Conservation (phyloP, 768 basidiomycete genomes). For the Gymnopilus dilepis region DNA sequence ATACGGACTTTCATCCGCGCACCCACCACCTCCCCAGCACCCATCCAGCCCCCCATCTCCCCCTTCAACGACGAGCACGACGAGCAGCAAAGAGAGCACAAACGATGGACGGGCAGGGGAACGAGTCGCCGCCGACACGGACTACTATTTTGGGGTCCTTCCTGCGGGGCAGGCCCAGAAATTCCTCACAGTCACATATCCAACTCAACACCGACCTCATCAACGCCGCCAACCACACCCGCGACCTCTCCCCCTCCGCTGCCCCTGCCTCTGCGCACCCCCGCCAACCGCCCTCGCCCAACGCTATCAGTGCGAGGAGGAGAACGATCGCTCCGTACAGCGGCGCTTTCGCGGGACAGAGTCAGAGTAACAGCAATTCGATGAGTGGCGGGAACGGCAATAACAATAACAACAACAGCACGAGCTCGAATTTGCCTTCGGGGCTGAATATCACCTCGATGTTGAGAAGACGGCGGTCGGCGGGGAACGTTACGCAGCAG, state of each 20-base stretch:
- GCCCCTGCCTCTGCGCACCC: too few relatives aligned
- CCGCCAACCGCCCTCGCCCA: constrained; percentile 42
- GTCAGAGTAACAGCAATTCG: too few relatives aligned
- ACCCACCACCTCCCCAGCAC: background rate
- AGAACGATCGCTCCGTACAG: constrained; percentile 42
- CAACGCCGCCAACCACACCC: constrained; percentile 27
- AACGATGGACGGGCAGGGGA: constrained; percentile 39
- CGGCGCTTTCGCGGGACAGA: constrained; percentile 29
- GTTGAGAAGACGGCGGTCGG: constrained; percentile 70
- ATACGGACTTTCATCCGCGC: constrained; percentile 7
- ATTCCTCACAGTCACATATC: constrained; percentile 60
- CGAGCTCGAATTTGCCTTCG: constrained; percentile 25
- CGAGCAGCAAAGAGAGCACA: constrained; percentile 22
- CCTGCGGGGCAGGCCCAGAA: constrained; percentile 71
- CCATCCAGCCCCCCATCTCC: background rate
- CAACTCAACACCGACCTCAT: constrained; percentile 47
- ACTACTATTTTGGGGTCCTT: constrained; percentile 76
- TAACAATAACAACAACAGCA: too few relatives aligned
- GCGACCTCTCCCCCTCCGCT: constrained; percentile 55
- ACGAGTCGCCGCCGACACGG: constrained; percentile 51
- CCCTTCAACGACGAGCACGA: constrained; percentile 19
- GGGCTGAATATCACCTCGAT: constrained; percentile 63
- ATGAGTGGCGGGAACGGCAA: too few relatives aligned
- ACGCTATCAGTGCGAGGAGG: constrained; percentile 27
- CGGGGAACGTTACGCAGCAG: constrained; percentile 51